Base-by-base conservation (phyloP, 2,329 filamentous ascomycete genomes). In the Xylaria sp. region DNA sequence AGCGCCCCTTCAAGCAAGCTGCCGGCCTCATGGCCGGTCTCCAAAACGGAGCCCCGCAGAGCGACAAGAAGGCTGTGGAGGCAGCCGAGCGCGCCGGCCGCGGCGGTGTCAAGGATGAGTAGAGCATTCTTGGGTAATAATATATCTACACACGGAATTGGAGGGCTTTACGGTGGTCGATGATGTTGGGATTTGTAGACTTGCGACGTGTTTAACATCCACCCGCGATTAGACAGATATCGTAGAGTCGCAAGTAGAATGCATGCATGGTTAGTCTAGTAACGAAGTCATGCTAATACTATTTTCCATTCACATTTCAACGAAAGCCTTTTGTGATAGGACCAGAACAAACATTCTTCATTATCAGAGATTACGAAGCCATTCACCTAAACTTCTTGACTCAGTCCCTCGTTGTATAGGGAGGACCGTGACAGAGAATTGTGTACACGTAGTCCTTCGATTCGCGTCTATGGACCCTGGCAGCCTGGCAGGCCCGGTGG, bases 1-100 rank as follows among this genome's bases (percentile, higher is more conserved):
- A 95, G 85, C 85, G 94, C 58, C 94, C 94, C 61, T 99, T 95
- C 88, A 99, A 97, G 87, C 83, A 86, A 46, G 76, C 83, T 56
- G 88, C 83, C 57, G 92, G 92, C 48, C 83, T 97, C 73, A 92
- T 96, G 89, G 85, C 85, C 64, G 86, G 87, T 57, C 84, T 92
- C 73, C 83, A 88, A 75, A 83, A 84, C 62, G 84, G 84, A 24
- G 82, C 89, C 64, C 84, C 89, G 64, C 92, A 95, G 83, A 96
- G 90, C 72, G 94, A 99, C 75, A 91, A 93, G 83, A 92, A 93
- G 78, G 86, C 89, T 52, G 83, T 96, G 44, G 90, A 92, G 78
- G 83, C 85, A 46, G 87, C 86, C 49, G 90, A 93, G 81, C 89
- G 89, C 71, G 81, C 88, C 50, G 88, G 88, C 59, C 82, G 85